These are phyloP conservation scores for Ophiocordyceps unilateralis DNA, from an alignment of 2,329 filamentous ascomycete species.

Conservation along the genomic window DNA sequence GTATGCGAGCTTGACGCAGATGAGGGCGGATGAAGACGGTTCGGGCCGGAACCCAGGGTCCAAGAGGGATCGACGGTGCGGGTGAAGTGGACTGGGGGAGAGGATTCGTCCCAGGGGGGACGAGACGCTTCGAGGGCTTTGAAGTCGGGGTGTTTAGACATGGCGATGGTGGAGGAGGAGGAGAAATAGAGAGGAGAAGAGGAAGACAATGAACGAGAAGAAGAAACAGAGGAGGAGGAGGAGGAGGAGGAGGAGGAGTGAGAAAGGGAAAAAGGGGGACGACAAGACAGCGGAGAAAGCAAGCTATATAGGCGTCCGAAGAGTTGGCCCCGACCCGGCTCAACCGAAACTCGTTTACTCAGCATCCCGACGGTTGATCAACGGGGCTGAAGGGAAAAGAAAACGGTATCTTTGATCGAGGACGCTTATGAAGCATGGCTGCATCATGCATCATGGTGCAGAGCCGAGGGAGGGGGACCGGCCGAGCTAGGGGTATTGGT, in stretches of 20 bases:
- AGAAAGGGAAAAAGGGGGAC: neutral
- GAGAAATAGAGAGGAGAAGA: neutral
- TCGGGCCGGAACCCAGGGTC: conserved; percentile 49
- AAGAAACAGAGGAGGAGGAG: neutral
- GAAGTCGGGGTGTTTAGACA: conserved; percentile 48
- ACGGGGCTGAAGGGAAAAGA: too few relatives aligned
- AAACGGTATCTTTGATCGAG: too few relatives aligned
- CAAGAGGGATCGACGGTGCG: conserved; percentile 49
- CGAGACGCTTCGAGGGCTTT: conserved; percentile 51
- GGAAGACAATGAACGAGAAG: neutral
- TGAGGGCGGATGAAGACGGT: conserved; percentile 20
- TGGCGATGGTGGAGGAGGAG: neutral
- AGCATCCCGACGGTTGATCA: too few relatives aligned
- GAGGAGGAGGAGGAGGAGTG: neutral
- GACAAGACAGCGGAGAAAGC: neutral
- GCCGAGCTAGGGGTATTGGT: too few relatives aligned
- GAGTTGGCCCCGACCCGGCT: too few relatives aligned
- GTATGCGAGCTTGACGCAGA: conserved; percentile 30
- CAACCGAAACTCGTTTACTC: too few relatives aligned
- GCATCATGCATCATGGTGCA: too few relatives aligned
- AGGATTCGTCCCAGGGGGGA: conserved; percentile 35
- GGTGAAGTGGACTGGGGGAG: conserved; percentile 32
- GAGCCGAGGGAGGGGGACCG: too few relatives aligned
- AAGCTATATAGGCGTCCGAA: too few relatives aligned
- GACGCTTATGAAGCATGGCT: too few relatives aligned